A percentile compares a stretch with the other conserved stretches of the same genome.
Evolutionary conservation across 139 green algal genomes (phyloP).

Genomic region (Chlamydomonas sp.): DNA sequence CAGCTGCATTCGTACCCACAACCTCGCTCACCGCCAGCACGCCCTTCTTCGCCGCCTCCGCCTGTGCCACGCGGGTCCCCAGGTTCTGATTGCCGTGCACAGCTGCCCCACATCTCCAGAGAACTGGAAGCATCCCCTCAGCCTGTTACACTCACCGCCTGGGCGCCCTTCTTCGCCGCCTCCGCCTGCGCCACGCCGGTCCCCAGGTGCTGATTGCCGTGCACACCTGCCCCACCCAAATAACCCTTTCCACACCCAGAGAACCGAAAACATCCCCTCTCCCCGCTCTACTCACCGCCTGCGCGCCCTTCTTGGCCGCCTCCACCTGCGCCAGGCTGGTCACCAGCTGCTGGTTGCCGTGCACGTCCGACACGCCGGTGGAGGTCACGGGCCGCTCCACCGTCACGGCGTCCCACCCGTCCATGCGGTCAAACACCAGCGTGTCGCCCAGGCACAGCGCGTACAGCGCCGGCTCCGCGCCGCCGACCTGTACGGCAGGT

Average conservation of each 20-base stretch:
- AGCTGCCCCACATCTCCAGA: too few relatives aligned
- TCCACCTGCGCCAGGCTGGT: conserved; percentile 67
- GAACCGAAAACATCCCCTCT: too few relatives aligned
- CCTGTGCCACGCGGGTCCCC: too few relatives aligned
- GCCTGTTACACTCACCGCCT: conserved; percentile 64
- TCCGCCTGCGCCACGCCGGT: too few relatives aligned
- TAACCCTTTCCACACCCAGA: too few relatives aligned
- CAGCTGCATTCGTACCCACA: too few relatives aligned
- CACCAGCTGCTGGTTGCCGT: conserved; percentile 75
- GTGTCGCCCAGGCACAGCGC: conserved; percentile 50
- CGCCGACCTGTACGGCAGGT: background rate
- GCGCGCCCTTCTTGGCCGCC: conserved; percentile 55
- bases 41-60: too few relatives aligned
- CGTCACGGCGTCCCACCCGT: conserved; percentile 64
- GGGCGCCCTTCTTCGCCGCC: conserved; percentile 22
- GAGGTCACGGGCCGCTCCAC: conserved; percentile 33
- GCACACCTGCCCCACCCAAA: background rate
- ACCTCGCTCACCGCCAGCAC: too few relatives aligned
- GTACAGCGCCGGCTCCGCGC: conserved; percentile 70
- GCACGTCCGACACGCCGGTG: conserved; percentile 61
- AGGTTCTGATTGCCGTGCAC: too few relatives aligned
- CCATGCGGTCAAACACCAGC: conserved; percentile 44
- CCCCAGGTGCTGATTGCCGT: too few relatives aligned
- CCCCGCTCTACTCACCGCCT: conserved; percentile 59
- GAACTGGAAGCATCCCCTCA: too few relatives aligned